Percentiles rank a stretch among this genome's conserved stretches.
Evolutionary conservation across 2,329 filamentous ascomycete genomes (phyloP).

Genomic region (Ophiostoma australiae): DNA sequence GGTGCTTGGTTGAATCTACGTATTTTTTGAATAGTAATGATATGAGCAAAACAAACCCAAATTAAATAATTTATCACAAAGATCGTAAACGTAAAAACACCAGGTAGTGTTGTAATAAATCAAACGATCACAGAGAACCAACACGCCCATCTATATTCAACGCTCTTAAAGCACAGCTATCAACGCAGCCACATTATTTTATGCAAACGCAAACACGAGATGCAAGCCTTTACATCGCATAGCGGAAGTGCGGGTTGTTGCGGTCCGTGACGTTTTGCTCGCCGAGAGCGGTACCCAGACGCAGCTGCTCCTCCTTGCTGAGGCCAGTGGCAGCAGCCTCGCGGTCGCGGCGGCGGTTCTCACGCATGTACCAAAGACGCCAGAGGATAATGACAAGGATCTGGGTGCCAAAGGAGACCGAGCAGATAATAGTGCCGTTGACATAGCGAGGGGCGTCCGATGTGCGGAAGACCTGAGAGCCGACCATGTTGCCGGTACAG

Average conservation of each 20-base stretch:
- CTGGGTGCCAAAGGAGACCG: background rate
- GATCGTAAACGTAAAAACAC: too few species aligned
- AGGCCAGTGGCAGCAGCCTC: background rate
- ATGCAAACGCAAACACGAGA: background rate
- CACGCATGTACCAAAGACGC: background rate
- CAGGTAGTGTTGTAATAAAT: too few species aligned
- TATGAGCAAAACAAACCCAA: too few species aligned
- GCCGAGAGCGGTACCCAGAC: background rate
- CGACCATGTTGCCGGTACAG: background rate
- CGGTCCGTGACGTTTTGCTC: background rate
- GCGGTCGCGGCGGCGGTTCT: background rate
- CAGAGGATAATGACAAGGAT: background rate
- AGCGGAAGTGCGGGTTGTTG: background rate
- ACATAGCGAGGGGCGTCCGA: background rate
- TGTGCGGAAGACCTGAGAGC: background rate
- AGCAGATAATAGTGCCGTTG: conserved; percentile 5
- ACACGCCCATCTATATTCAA: background rate
- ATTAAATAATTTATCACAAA: too few species aligned
- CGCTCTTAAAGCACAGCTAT: background rate
- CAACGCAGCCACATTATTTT: background rate
- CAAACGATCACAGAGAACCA: background rate
- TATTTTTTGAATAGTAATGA: too few species aligned
- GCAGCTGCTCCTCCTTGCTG: conserved; percentile 6
- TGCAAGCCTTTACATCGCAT: background rate
- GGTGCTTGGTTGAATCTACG: too few species aligned